Evolutionary conservation across 2,329 filamentous ascomycete genomes (phyloP), one percentile per base, ranked within the genome.

Genomic region (Pseudogymnoascus sp.): DNA sequence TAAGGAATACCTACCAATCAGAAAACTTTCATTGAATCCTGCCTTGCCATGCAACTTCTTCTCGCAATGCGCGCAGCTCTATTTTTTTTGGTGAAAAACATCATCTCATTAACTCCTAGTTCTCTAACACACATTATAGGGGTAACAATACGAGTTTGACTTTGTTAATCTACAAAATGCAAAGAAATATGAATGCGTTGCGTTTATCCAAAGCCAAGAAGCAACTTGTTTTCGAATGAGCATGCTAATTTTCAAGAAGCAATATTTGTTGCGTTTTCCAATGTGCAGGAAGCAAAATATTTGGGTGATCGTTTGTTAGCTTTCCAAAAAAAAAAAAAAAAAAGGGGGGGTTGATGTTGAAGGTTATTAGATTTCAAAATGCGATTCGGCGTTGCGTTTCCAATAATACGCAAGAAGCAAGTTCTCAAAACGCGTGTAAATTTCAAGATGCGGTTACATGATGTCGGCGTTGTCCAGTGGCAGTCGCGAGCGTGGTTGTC

Each of bases 1-100:
- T 57, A 57, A 57, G 50, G 50, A 33, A 57, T 33, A 57, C 50
- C 50, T 57, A 57, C 1, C 50, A 57, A 33, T 57, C 50, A 57
- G n/a, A 57, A 50, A 28, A 31, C n/a, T 57, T 57, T 57, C n/a
- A 19, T 21, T 57, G 6, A n/a, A 33, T 33, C 31, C 50, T 57
- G 10, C 50, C 50, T 53, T 53, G 23, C 15, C n/a, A 31, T 15
- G 3, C 50, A 33, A 57, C 28, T 4, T 33, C 28, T 21, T 21
- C 19, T 19, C 50, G 33, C 50, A 33, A 57, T 28, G n/a, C 26
- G 50, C 50, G 10, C 50, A 57, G 47, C 2, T 33, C 23, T 28
- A 31, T 31, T 57, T 57, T 21, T 44, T 33, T 57, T 33, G n/a
- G 17, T 33, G 17, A 28, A 33, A 33, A 57, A 21, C 28, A 33